phyloP scores from a whole-genome alignment of 2,329 filamentous ascomycete species.

The Chrysoporthe austroafricana region DNA sequence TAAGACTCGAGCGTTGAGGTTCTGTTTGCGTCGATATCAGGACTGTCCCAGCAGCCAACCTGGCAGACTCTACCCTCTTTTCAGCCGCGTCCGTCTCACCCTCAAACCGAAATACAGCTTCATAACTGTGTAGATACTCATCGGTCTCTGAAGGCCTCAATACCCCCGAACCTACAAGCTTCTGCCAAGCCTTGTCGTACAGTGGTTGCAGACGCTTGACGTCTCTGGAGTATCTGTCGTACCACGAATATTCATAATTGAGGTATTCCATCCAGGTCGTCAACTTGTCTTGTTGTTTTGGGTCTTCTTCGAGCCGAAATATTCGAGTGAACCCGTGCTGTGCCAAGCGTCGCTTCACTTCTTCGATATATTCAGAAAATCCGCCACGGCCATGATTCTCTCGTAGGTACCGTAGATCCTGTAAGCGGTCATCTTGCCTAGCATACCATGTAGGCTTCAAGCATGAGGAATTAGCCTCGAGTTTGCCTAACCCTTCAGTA shows the following conservation, averaged over 20 bases:
- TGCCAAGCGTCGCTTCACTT: background rate
- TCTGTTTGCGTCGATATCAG: constrained; percentile 18
- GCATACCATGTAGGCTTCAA: background rate
- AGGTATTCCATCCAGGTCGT: constrained; percentile 47
- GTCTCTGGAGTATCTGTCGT: constrained; percentile 29
- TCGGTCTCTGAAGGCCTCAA: constrained; percentile 37
- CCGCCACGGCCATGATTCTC: background rate
- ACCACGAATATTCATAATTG: constrained; percentile 33
- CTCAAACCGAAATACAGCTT: constrained; percentile 30
- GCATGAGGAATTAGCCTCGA: background rate
- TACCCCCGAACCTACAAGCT: constrained; percentile 38
- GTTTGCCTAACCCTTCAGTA: background rate
- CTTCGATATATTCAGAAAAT: background rate
- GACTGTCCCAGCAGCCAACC: constrained; percentile 21
- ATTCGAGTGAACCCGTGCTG: constrained; percentile 35
- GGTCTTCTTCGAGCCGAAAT: constrained; percentile 39
- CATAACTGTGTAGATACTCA: constrained; percentile 31
- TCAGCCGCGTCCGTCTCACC: background rate
- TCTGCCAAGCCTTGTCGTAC: constrained; percentile 38
- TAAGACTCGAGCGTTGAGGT: constrained; percentile 21
- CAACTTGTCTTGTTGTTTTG: constrained; percentile 37
- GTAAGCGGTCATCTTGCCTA: background rate
- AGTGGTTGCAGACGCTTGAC: constrained; percentile 32
- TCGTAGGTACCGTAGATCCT: background rate
- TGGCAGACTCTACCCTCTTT: constrained; percentile 17